phyloP scores from a whole-genome alignment of 768 basidiomycete genomes.

The Cyclocybe aegerita region DNA sequence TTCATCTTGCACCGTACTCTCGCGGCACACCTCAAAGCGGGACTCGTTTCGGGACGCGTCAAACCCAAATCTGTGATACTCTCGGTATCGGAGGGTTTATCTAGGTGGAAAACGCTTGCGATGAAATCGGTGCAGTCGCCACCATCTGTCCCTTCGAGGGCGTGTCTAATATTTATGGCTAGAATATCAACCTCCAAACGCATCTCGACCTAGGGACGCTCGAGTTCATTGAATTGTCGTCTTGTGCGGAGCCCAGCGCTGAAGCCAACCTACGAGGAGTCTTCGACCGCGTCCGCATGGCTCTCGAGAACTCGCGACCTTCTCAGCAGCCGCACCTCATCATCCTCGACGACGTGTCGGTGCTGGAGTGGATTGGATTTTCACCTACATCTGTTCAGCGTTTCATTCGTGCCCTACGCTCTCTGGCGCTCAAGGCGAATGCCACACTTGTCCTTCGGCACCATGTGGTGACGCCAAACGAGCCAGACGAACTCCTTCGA shows the following conservation, averaged over 20 bases:
- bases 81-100: conserved; percentile 54
- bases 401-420: conserved; percentile 59
- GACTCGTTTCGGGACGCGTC: conserved; percentile 14
- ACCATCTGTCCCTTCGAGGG: not conserved
- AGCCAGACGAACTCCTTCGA: conserved; percentile 61
- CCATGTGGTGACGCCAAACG: conserved; percentile 53
- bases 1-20: conserved; percentile 65
- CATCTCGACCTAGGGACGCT: conserved; percentile 39
- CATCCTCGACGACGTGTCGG: conserved; percentile 69
- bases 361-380: conserved; percentile 73
- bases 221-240: conserved; percentile 53
- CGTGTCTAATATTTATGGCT: not conserved
- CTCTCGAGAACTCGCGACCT: conserved; percentile 14
- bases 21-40: conserved; percentile 47
- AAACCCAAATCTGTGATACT: conserved; percentile 44
- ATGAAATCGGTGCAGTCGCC: conserved; percentile 55
- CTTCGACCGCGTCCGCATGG: conserved; percentile 32
- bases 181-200: conserved; percentile 41
- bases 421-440: conserved; percentile 49
- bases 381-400: conserved; percentile 48
- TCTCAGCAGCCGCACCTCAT: conserved; percentile 36
- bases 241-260: conserved; percentile 11
- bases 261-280: conserved; percentile 29
- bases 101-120: conserved; percentile 63
- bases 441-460: conserved; percentile 64